Base-by-base conservation (phyloP, 2,329 filamentous ascomycete species). In the Epichloe brachyelytri region DNA sequence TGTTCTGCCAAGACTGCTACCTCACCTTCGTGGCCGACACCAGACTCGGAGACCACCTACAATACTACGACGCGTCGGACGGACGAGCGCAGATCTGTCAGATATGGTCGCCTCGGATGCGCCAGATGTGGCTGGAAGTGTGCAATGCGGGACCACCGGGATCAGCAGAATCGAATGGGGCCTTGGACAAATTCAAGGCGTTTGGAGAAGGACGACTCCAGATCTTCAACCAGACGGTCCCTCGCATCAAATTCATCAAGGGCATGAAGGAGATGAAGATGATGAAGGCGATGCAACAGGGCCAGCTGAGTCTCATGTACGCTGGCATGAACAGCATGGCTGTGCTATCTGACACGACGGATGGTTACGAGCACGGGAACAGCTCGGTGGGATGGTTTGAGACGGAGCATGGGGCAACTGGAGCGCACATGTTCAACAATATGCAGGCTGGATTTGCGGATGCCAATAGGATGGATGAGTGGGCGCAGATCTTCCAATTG, bases 71-170 rank as follows among this genome's bases (percentile, higher is more conserved):
- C 1, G 53, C 51, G 1, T 53, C 55, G 5, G 58, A 66, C 11
- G 54, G 61, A 12, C 56, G 58, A 0, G 41, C 56, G 2, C 54
- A 61, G 5, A 65, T 66, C 39, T 70, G 68, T 46, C 63, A 65
- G 36, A 58, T 69, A 5, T 69, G 66, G 62, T 67, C 66, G 3
- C 62, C 63, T 0, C 63, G 68, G 5, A 69, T 70, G 66, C 66
- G 68, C n/a, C 56, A 46, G 1, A 60, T 66, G 55, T 70, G 63
- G 59, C 54, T 58, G 2, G 54, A 58, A 10, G 59, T 49, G 0
- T 68, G 65, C 48, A 55, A 52, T 0, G 61, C 60, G 1, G 63
- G 64, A 1, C 46, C 50, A 0, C 57, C 60, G 0, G 63, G 57
- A 4, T 61, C 62, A 0, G 38, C 53, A 1, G 62, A 60, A 37